These are phyloP conservation scores for Backusella tuberculispora DNA, from an alignment of 192 early-diverging fungal species.

Conservation along the genomic window DNA sequence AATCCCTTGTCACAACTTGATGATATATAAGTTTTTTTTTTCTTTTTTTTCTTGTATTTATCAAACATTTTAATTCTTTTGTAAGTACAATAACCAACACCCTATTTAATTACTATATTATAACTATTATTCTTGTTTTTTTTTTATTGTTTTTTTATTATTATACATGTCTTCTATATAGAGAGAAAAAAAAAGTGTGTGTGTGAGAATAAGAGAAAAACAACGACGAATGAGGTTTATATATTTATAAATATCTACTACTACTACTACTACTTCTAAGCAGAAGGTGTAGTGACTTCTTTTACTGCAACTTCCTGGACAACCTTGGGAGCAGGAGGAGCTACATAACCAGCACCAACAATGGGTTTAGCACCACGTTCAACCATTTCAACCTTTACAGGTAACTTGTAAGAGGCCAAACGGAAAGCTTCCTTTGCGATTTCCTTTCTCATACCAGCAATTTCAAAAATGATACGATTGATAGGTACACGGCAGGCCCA, in stretches of 20 bases:
- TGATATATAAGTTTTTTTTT: too few relatives aligned
- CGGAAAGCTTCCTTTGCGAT: constrained; percentile 77
- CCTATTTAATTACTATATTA: background rate
- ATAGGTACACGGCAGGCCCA: constrained; percentile 89
- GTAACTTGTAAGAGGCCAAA: constrained; percentile 64
- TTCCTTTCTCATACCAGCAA: constrained; percentile 82
- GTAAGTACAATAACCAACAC: too few relatives aligned
- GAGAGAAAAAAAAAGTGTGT: background rate
- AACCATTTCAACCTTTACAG: constrained; percentile 73
- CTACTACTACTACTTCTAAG: background rate
- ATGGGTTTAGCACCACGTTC: constrained; percentile 49
- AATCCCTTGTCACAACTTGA: too few relatives aligned
- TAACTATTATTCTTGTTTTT: background rate
- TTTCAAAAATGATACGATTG: constrained; percentile 90
- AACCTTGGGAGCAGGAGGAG: constrained; percentile 16
- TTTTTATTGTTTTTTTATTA: background rate
- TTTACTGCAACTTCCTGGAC: background rate
- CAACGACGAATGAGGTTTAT: background rate
- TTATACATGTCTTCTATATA: too few relatives aligned
- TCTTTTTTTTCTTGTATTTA: too few relatives aligned
- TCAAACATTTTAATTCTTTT: too few relatives aligned
- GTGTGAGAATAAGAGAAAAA: background rate
- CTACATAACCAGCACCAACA: constrained; percentile 44
- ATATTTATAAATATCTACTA: background rate
- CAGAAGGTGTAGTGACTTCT: constrained; percentile 7